A percentile compares a stretch with the other conserved stretches of the same genome.
Conservation (phyloP, 345 rosid species). For the Moringa oleifera region DNA sequence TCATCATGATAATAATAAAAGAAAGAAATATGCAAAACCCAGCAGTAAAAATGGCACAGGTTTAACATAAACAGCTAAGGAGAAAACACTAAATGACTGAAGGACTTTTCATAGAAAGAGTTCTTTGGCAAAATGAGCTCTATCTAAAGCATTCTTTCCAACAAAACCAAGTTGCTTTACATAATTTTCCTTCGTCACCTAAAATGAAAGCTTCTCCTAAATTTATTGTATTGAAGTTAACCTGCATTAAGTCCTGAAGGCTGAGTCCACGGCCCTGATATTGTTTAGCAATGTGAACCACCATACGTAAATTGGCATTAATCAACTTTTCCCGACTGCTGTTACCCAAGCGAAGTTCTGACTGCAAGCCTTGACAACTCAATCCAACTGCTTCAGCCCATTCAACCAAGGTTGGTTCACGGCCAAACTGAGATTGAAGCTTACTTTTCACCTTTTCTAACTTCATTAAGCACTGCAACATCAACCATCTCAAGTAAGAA, state of each 20-base stretch:
- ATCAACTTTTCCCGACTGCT: conserved; percentile 68
- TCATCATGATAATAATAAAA: too few species aligned
- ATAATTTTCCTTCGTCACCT: neutral
- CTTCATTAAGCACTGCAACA: conserved; percentile 52
- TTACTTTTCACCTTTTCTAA: conserved; percentile 57
- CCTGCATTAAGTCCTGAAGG: conserved; percentile 85
- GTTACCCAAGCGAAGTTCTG: conserved; percentile 54
- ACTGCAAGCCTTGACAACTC: conserved; percentile 48
- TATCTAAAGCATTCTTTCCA: neutral
- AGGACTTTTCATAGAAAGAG: too few species aligned
- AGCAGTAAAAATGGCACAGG: too few species aligned
- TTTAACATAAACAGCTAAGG: too few species aligned
- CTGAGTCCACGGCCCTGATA: conserved; percentile 76
- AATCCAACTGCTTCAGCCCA: conserved; percentile 75
- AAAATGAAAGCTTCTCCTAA: neutral
- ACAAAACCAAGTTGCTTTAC: neutral
- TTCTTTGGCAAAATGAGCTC: neutral
- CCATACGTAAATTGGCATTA: conserved; percentile 70
- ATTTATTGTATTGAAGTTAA: conserved; percentile 1
- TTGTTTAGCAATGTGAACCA: conserved; percentile 78
- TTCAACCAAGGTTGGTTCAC: conserved; percentile 70
- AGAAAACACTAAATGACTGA: too few species aligned
- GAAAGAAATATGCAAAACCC: too few species aligned
- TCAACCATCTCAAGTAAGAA: conserved; percentile 10
- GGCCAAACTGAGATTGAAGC: conserved; percentile 65